Conservation (phyloP, 108 stramenopile species). For the Nitzschia sp. region DNA sequence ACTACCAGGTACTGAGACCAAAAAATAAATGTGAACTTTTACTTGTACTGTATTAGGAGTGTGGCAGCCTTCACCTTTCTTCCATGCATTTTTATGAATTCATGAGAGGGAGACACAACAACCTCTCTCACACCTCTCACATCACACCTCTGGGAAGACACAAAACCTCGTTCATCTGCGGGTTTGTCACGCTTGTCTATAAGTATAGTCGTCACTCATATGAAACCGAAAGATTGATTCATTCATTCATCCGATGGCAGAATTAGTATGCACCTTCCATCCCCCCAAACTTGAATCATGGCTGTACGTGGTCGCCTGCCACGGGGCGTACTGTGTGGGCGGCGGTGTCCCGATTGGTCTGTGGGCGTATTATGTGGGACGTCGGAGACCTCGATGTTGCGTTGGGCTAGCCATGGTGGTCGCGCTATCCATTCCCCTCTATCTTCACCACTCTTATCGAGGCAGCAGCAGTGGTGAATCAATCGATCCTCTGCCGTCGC, state of each 20-base stretch:
- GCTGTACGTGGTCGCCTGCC: not conserved
- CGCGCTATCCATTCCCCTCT: not conserved
- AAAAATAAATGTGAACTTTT: no score
- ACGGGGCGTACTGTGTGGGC: not conserved
- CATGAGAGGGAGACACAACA: no score
- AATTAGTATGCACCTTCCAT: constrained; percentile 3
- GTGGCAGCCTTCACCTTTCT: no score
- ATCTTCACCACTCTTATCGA: not conserved
- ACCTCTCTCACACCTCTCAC: no score
- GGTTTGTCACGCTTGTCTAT: no score
- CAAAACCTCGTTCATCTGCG: no score
- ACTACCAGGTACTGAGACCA: no score
- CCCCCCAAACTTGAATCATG: not conserved
- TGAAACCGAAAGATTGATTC: not conserved
- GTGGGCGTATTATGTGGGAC: not conserved
- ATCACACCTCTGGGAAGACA: no score
- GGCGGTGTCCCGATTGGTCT: not conserved
- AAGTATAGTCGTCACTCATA: no score
- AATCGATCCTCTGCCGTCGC: not conserved
- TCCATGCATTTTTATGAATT: no score
- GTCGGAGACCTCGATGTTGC: not conserved
- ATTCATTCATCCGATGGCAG: not conserved
- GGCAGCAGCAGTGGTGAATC: not conserved
- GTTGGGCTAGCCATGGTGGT: not conserved
- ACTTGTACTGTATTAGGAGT: no score